A percentile compares a stretch with the other conserved stretches of the same genome.
Evolutionary conservation across 257 asterid species (phyloP).

Genomic region (Ehretia macrophylla): DNA sequence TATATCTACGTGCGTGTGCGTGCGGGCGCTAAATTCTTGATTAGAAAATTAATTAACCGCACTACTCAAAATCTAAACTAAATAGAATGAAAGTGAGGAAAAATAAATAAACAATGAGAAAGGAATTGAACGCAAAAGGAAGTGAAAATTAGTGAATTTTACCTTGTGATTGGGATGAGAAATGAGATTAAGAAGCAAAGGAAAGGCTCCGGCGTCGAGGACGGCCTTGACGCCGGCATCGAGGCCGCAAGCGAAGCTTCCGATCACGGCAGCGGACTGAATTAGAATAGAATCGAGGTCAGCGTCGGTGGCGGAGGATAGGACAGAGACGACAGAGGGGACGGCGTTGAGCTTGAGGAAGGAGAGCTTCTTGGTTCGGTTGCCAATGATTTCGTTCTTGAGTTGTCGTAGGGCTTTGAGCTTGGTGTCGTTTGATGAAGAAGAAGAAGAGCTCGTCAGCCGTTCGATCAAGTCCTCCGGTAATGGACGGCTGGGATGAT

Average conservation of each 20-base stretch:
- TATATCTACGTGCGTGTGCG: too few species aligned
- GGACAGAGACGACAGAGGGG: slow-evolving; percentile 55
- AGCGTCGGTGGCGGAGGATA: slow-evolving; percentile 38
- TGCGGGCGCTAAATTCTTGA: not conserved
- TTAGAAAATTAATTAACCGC: not conserved
- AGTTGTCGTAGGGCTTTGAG: slow-evolving; percentile 73
- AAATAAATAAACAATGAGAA: too few species aligned
- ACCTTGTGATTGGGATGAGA: slow-evolving; percentile 72
- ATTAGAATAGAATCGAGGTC: slow-evolving; percentile 48
- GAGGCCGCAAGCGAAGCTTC: slow-evolving; percentile 93
- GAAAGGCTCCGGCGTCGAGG: slow-evolving; percentile 80
- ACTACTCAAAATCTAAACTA: too few species aligned
- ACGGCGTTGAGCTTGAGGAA: slow-evolving; percentile 86
- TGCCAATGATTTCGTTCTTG: slow-evolving; percentile 90
- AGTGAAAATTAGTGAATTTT: not conserved
- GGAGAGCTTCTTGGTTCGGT: slow-evolving; percentile 74
- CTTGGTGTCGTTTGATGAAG: slow-evolving; percentile 41
- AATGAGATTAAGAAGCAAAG: slow-evolving; percentile 51
- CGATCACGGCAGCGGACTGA: slow-evolving; percentile 77
- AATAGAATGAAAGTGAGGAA: too few species aligned
- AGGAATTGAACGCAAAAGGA: too few species aligned
- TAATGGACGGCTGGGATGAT: slow-evolving; percentile 33
- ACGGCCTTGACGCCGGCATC: slow-evolving; percentile 81
- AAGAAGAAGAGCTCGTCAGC: slow-evolving; percentile 39
- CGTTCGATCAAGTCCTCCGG: slow-evolving; percentile 68